These are phyloP conservation scores for Tylopilus sp. DNA, from an alignment of 1,284 basidiomycete species.

Conservation along the genomic window DNA sequence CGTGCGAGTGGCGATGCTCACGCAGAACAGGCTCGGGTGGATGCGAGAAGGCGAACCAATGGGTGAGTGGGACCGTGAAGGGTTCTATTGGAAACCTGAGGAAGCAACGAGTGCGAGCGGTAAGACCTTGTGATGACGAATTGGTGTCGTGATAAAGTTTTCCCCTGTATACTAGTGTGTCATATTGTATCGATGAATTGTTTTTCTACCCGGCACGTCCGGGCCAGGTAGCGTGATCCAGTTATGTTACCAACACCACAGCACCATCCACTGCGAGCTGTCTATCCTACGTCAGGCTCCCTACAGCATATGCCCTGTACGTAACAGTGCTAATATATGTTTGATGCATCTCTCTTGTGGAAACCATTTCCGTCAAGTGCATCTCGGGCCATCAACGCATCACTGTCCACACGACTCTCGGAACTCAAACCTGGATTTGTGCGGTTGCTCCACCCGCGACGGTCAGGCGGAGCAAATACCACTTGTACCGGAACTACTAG, in stretches of 20 bases:
- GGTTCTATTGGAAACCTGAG: slow-evolving; percentile 20
- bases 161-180: no score
- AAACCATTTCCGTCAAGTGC: background rate
- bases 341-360: background rate
- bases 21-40: slow-evolving; percentile 47
- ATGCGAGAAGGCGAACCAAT: slow-evolving; percentile 43
- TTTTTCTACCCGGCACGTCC: no score
- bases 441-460: background rate
- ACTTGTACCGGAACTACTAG: no score
- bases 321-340: background rate
- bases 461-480: no score
- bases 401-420: no score
- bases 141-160: background rate
- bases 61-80: slow-evolving; percentile 24
- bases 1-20: slow-evolving; percentile 48
- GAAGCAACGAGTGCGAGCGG: background rate
- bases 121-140: background rate
- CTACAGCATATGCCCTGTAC: no score
- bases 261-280: no score
- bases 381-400: no score
- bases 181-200: no score
- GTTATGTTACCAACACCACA: no score
- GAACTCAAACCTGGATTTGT: background rate
- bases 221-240: no score
- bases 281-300: no score